A percentile compares a stretch with the other conserved stretches of the same genome.
These are phyloP conservation scores for Teratosphaeria pseudoeucalypti DNA, from an alignment of 2,329 filamentous ascomycete species.

Conservation along the genomic window DNA sequence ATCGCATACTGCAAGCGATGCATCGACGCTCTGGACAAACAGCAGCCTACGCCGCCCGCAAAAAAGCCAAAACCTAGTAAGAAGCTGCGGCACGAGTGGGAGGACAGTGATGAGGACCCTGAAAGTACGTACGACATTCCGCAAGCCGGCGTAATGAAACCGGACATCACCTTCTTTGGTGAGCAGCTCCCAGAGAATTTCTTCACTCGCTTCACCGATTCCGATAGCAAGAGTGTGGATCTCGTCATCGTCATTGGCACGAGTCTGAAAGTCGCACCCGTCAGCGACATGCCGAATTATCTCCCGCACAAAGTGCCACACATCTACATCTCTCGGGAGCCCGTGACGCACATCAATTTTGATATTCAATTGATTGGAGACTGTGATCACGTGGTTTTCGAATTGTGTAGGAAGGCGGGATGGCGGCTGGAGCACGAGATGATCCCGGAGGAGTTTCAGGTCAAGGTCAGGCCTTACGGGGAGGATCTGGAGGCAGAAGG, in stretches of 20 bases:
- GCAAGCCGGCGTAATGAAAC: conserved; percentile 75
- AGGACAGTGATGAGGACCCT: conserved; percentile 43
- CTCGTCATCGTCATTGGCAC: conserved; percentile 94
- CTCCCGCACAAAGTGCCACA: conserved; percentile 23
- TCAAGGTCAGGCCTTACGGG: conserved; percentile 6
- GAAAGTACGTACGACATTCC: conserved; percentile 56
- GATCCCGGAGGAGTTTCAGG: conserved; percentile 45
- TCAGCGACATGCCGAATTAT: conserved; percentile 61
- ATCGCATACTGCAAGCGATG: conserved; percentile 74
- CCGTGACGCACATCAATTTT: conserved; percentile 82
- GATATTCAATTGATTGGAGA: conserved; percentile 95
- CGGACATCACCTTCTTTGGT: conserved; percentile 96
- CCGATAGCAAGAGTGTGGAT: conserved; percentile 72
- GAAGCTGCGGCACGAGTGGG: conserved; percentile 40
- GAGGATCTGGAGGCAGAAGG: conserved; percentile 2
- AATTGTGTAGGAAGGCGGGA: conserved; percentile 69
- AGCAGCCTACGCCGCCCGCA: conserved; percentile 23
- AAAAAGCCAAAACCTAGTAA: conserved; percentile 30
- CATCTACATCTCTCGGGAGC: conserved; percentile 36
- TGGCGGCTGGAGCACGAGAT: conserved; percentile 73
- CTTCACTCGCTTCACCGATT: conserved; percentile 64
- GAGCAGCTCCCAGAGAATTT: conserved; percentile 81
- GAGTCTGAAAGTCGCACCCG: conserved; percentile 87
- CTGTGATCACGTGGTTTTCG: conserved; percentile 80
- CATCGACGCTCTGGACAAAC: conserved; percentile 41